phyloP scores from a whole-genome alignment of 2,329 filamentous ascomycete species.

The Arthrinium phaeospermum region DNA sequence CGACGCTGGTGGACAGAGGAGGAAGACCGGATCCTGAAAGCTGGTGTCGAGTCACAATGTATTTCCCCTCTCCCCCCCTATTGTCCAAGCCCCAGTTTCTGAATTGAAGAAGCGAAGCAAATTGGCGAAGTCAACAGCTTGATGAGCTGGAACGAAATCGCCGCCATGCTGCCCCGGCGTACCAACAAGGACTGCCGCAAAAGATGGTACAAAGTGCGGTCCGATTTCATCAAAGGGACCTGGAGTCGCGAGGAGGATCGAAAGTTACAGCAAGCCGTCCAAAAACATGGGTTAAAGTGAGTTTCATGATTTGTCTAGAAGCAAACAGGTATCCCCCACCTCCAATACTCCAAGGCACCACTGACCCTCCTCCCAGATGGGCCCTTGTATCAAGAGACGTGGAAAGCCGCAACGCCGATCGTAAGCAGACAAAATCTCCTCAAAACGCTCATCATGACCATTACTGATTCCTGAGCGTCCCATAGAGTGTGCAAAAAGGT shows the following conservation, averaged over 20 bases:
- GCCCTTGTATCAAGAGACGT: not conserved
- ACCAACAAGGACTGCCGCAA: conserved; percentile 20
- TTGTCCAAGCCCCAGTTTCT: not conserved
- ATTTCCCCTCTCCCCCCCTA: not conserved
- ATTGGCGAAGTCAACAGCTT: conserved; percentile 6
- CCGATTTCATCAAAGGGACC: conserved; percentile 13
- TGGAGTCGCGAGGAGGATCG: conserved; percentile 15
- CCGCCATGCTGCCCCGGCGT: conserved; percentile 7
- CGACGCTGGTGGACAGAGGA: conserved; percentile 16
- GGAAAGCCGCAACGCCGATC: conserved; percentile 14
- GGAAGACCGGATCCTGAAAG: conserved; percentile 14
- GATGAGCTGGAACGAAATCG: conserved; percentile 15
- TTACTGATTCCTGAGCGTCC: not conserved
- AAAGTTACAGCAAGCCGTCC: conserved; percentile 7
- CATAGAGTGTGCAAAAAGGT: conserved; percentile 9
- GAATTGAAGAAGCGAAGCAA: not conserved
- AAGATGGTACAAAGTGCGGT: conserved; percentile 13
- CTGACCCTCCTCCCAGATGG: not conserved
- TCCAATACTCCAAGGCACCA: not conserved
- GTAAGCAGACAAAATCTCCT: not conserved
- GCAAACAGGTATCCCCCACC: not conserved
- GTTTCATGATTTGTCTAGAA: not conserved
- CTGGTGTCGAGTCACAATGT: conserved; percentile 1
- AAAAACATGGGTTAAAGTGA: conserved; percentile 2
- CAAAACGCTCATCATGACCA: too few relatives aligned